Conservation (phyloP, 768 basidiomycete genomes). For the Lentinula edodes region DNA sequence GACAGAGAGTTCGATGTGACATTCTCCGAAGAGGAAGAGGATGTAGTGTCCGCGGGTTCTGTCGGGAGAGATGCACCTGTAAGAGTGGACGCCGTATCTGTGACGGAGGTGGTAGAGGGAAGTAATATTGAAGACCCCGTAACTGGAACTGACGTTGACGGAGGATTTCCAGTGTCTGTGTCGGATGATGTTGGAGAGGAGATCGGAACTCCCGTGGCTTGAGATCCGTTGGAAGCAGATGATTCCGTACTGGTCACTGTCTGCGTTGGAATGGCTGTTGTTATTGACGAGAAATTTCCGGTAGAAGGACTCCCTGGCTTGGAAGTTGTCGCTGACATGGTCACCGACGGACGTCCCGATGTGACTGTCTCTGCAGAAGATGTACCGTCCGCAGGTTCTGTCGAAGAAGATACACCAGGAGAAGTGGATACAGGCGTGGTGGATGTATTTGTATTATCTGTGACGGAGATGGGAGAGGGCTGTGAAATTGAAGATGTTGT, state of each 20-base stretch:
- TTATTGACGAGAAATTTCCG: neutral
- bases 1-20: neutral
- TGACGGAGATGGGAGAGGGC: no score
- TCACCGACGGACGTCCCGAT: no score
- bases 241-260: no score
- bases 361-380: no score
- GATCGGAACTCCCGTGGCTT: neutral
- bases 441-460: no score
- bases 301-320: neutral
- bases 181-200: no score
- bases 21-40: neutral
- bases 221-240: neutral
- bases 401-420: neutral
- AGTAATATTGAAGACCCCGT: neutral
- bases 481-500: no score
- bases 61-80: neutral
- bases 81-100: neutral
- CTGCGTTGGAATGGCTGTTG: no score
- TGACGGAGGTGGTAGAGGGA: neutral
- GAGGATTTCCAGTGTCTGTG: neutral
- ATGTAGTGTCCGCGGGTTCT: neutral
- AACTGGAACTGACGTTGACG: neutral
- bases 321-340: neutral
- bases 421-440: no score
- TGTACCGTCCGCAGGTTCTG: neutral